Percentiles rank a stretch among this genome's conserved stretches.
Evolutionary conservation across 352 stramenopile species (phyloP).

Genomic region (Phytophthora agathidicida): DNA sequence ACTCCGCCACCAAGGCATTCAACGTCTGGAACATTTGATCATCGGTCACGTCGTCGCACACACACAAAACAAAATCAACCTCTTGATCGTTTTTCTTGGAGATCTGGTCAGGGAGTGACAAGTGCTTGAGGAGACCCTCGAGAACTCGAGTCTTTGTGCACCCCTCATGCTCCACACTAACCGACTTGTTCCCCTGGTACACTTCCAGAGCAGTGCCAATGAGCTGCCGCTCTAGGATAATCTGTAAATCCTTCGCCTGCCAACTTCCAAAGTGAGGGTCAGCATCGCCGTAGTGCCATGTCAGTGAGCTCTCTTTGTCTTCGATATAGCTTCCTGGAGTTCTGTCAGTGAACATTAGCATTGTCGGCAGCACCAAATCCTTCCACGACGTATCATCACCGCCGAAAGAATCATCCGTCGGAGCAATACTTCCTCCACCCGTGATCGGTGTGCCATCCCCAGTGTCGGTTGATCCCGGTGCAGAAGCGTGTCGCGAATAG

Average conservation of each 20-base stretch:
- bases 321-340: constrained; percentile 85
- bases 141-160: constrained; percentile 82
- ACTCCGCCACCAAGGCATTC: constrained; percentile 75
- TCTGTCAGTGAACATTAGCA: constrained; percentile 78
- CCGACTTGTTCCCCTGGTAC: constrained; percentile 82
- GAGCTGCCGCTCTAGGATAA: constrained; percentile 87
- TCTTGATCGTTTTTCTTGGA: constrained; percentile 65
- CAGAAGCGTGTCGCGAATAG: constrained; percentile 39
- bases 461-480: constrained; percentile 19
- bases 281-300: constrained; percentile 89
- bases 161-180: constrained; percentile 83
- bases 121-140: constrained; percentile 74
- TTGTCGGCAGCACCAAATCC: constrained; percentile 75
- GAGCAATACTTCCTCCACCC: constrained; percentile 31
- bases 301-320: constrained; percentile 87
- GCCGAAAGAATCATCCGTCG: constrained; percentile 56
- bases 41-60: constrained; percentile 89
- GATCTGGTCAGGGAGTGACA: constrained; percentile 75
- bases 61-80: constrained; percentile 89
- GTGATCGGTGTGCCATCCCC: constrained; percentile 26
- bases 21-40: constrained; percentile 93
- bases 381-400: constrained; percentile 80
- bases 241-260: constrained; percentile 92
- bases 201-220: constrained; percentile 88
- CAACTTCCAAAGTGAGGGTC: constrained; percentile 88